These are phyloP conservation scores for Bocquillonia castaneifolia DNA, from an alignment of 441 rosid species.

Conservation along the genomic window DNA sequence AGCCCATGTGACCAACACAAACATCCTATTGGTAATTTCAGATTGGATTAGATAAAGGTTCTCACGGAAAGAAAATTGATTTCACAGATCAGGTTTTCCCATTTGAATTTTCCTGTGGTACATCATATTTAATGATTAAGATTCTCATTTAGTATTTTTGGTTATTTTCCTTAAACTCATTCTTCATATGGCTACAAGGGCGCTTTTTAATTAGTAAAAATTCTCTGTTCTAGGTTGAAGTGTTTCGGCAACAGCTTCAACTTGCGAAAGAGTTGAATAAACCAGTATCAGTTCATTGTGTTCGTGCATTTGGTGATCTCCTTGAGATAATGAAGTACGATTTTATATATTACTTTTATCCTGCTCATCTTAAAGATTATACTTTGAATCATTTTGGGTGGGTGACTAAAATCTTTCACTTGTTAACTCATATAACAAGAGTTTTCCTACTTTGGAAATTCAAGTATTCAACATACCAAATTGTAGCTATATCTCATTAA, in stretches of 20 bases:
- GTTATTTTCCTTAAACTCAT: not conserved
- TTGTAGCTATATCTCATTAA: not conserved
- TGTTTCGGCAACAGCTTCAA: slow-evolving; percentile 68
- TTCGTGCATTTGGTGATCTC: slow-evolving; percentile 75
- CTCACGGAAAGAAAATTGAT: slow-evolving; percentile 58
- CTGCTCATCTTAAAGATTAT: not conserved
- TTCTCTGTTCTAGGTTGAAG: slow-evolving; percentile 45
- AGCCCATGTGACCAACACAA: slow-evolving; percentile 10
- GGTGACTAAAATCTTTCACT: not conserved
- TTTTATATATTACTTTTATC: slow-evolving; percentile 3
- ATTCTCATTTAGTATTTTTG: not conserved
- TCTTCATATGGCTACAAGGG: not conserved
- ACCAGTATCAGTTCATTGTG: slow-evolving; percentile 83
- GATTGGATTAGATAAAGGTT: slow-evolving; percentile 91
- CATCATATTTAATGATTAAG: not conserved
- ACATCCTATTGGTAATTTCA: slow-evolving; percentile 24
- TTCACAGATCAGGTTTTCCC: slow-evolving; percentile 58
- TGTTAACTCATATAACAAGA: not conserved
- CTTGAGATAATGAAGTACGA: slow-evolving; percentile 70
- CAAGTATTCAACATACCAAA: not conserved
- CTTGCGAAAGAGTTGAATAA: slow-evolving; percentile 73
- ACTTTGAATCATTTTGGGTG: not conserved
- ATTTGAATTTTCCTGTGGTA: not conserved
- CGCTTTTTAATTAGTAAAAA: not conserved
- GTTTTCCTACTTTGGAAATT: not conserved